A percentile compares a stretch with the other conserved stretches of the same genome.
Evolutionary conservation across 805 yeast species (phyloP).

Genomic region (Saturnispora mendoncae): DNA sequence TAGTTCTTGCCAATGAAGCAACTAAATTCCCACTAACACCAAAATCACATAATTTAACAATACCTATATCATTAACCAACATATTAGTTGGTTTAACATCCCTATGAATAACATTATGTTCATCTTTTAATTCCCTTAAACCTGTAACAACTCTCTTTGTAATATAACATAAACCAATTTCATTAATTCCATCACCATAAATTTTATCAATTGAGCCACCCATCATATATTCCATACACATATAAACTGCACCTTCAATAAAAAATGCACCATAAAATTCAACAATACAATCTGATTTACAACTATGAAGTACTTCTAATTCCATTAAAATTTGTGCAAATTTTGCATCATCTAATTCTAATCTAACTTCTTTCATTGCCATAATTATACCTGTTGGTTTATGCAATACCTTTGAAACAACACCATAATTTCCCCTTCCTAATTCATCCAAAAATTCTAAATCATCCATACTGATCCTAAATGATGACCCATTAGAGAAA

Average conservation of each 20-base stretch:
- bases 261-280: conserved; percentile 97
- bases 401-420: conserved; percentile 87
- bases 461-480: conserved; percentile 79
- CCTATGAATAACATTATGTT: conserved; percentile 87
- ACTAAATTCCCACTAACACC: conserved; percentile 95
- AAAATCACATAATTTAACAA: conserved; percentile 86
- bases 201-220: conserved; percentile 89
- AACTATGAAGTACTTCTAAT: conserved; percentile 84
- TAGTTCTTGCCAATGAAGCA: conserved; percentile 89
- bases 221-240: conserved; percentile 98
- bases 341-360: conserved; percentile 89
- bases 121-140: conserved; percentile 74
- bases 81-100: conserved; percentile 97
- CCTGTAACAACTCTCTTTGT: conserved; percentile 77
- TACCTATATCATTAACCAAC: conserved; percentile 67
- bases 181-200: conserved; percentile 68
- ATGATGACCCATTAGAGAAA: conserved; percentile 80
- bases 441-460: conserved; percentile 74
- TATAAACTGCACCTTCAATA: conserved; percentile 94
- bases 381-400: conserved; percentile 84
- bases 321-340: conserved; percentile 95
- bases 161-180: conserved; percentile 69
- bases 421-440: conserved; percentile 95
- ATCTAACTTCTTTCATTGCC: conserved; percentile 96
- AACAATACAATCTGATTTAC: conserved; percentile 83